phyloP scores from a whole-genome alignment of 805 yeast species.

The Dipodascopsis tothii region DNA sequence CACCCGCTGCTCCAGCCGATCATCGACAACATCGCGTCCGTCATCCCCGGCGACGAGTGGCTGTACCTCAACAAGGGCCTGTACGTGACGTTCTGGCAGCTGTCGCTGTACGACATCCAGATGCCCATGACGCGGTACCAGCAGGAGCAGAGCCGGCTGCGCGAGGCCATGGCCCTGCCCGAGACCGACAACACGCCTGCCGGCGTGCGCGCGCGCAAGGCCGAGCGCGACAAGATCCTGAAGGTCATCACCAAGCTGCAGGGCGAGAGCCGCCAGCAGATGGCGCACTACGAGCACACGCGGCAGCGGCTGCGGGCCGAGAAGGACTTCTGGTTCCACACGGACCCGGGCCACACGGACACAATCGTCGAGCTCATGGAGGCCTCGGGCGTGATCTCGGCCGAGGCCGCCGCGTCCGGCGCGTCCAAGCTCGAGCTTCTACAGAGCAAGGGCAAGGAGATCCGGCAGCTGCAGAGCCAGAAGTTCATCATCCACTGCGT shows the following conservation, averaged over 20 bases:
- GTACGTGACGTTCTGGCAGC: constrained; percentile 63
- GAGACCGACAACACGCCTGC: constrained; percentile 6
- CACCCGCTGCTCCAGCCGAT: constrained; percentile 34
- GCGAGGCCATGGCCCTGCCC: constrained; percentile 25
- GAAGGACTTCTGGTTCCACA: constrained; percentile 28
- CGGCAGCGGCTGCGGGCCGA: constrained; percentile 29
- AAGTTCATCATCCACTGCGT: constrained; percentile 56
- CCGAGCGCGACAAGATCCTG: constrained; percentile 7
- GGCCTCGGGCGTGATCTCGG: not conserved
- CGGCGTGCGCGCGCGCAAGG: constrained; percentile 2
- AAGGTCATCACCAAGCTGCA: constrained; percentile 12
- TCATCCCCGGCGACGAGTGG: constrained; percentile 27
- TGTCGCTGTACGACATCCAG: constrained; percentile 63
- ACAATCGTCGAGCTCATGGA: constrained; percentile 1
- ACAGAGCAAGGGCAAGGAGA: not conserved
- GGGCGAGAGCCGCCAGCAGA: constrained; percentile 42
- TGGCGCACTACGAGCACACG: constrained; percentile 33
- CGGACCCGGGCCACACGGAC: not conserved
- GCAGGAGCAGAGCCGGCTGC: constrained; percentile 38
- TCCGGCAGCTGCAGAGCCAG: constrained; percentile 9
- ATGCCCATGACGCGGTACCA: constrained; percentile 47
- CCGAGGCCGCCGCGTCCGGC: not conserved
- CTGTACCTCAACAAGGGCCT: constrained; percentile 34
- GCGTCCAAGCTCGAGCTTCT: too few species aligned
- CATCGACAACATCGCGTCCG: constrained; percentile 28